Percentiles rank a stretch among this genome's conserved stretches.
These are phyloP conservation scores for Suillus tomentosus DNA, from an alignment of 768 basidiomycete species.

Conservation along the genomic window DNA sequence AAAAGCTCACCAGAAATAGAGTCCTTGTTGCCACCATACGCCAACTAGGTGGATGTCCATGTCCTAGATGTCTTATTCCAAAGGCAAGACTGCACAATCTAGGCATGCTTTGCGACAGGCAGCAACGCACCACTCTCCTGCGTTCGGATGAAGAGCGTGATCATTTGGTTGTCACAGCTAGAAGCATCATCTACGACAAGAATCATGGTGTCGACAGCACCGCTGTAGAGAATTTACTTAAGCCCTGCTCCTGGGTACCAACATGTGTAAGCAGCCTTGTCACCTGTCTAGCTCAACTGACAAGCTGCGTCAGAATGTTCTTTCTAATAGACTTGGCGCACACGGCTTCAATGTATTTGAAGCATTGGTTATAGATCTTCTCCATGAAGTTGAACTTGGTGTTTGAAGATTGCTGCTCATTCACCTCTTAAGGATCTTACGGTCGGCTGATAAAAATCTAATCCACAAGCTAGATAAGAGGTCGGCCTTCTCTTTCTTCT, in stretches of 20 bases:
- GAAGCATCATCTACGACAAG: slow-evolving; percentile 30
- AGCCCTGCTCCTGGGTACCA: slow-evolving; percentile 34
- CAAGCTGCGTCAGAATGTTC: slow-evolving; percentile 34
- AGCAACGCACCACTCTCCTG: background rate
- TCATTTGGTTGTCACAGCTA: slow-evolving; percentile 18
- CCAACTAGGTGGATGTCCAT: slow-evolving; percentile 22
- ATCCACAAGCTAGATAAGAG: slow-evolving; percentile 21
- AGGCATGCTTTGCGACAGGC: slow-evolving; percentile 21
- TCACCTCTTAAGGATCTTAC: slow-evolving; percentile 39
- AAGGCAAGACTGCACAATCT: slow-evolving; percentile 22
- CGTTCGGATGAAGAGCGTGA: slow-evolving; percentile 17
- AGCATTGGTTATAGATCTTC: slow-evolving; percentile 35
- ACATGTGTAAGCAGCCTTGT: slow-evolving; percentile 21
- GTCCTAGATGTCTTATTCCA: slow-evolving; percentile 21
- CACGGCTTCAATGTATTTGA: slow-evolving; percentile 27
- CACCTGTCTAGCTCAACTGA: background rate
- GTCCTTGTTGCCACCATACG: slow-evolving; percentile 19
- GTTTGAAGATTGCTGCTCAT: slow-evolving; percentile 38
- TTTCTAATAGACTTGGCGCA: slow-evolving; percentile 26
- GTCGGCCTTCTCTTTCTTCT: slow-evolving; percentile 12
- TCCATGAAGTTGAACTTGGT: slow-evolving; percentile 43
- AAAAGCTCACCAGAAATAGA: slow-evolving; percentile 9
- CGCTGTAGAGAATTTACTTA: slow-evolving; percentile 28
- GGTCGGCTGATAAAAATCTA: slow-evolving; percentile 16
- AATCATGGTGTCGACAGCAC: slow-evolving; percentile 26